Evolutionary conservation across 1,139 yeast species (phyloP).

Genomic region (Magnusiomyces sp.): DNA sequence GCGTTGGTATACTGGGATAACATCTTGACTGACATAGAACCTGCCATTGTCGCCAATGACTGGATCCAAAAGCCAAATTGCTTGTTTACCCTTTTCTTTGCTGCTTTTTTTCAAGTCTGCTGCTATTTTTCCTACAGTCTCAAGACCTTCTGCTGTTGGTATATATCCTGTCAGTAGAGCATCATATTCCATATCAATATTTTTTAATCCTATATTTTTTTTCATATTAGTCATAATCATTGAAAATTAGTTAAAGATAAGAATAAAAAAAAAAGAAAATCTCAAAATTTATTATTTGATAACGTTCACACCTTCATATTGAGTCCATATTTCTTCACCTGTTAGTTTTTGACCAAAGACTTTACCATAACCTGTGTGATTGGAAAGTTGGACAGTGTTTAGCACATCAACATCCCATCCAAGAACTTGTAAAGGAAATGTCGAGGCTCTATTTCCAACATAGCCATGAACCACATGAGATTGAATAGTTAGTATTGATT

Average conservation of each 20-base stretch:
- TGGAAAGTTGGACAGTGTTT: slow-evolving; percentile 72
- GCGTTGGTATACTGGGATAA: slow-evolving; percentile 56
- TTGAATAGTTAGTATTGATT: slow-evolving; percentile 47
- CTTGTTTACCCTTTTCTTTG: slow-evolving; percentile 12
- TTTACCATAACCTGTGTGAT: slow-evolving; percentile 71
- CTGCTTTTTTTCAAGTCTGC: slow-evolving; percentile 18
- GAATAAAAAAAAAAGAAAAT: too few relatives aligned
- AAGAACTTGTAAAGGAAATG: slow-evolving; percentile 64
- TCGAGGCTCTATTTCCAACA: slow-evolving; percentile 73
- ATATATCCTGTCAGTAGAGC: slow-evolving; percentile 67
- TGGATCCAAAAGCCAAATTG: slow-evolving; percentile 71
- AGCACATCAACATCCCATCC: slow-evolving; percentile 84
- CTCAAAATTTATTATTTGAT: too few relatives aligned
- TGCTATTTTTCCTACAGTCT: slow-evolving; percentile 41
- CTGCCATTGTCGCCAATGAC: slow-evolving; percentile 90
- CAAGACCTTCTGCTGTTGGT: slow-evolving; percentile 49
- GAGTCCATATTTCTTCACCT: slow-evolving; percentile 35
- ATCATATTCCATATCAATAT: slow-evolving; percentile 42
- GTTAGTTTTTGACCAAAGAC: slow-evolving; percentile 40
- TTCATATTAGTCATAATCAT: too few relatives aligned
- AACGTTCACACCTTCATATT: too few relatives aligned
- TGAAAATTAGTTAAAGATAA: too few relatives aligned
- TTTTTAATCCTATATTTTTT: too few relatives aligned
- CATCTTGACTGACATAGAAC: slow-evolving; percentile 65
- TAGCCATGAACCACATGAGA: slow-evolving; percentile 85